A percentile compares a stretch with the other conserved stretches of the same genome.
Evolutionary conservation across 257 asterid genomes (phyloP).

Genomic region (Capsicum pubescens): DNA sequence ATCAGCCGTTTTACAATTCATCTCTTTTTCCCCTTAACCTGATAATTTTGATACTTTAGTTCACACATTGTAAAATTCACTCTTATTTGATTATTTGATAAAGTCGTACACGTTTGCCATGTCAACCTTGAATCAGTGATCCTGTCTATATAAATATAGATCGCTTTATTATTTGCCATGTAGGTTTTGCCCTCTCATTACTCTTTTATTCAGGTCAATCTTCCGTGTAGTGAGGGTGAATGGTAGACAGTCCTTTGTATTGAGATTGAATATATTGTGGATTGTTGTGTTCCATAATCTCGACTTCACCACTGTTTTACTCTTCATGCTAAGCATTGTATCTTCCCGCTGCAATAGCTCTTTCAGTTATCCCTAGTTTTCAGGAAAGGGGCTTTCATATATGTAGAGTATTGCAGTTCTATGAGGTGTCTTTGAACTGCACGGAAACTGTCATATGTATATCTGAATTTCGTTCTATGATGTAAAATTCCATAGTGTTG

Average conservation of each 20-base stretch:
- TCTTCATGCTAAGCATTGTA: not conserved
- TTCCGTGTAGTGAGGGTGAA: not conserved
- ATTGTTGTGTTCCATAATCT: not conserved
- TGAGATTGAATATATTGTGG: not conserved
- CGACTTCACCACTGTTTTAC: not conserved
- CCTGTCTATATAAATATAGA: not conserved
- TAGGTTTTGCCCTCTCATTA: not conserved
- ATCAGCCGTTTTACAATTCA: not conserved
- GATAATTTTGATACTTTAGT: not conserved
- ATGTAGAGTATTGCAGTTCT: not conserved
- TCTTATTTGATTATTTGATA: not conserved
- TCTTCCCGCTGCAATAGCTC: not conserved
- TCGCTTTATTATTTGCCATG: not conserved
- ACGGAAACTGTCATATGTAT: not conserved
- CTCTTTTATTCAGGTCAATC: not conserved
- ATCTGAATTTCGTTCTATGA: not conserved
- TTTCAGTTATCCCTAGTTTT: not conserved
- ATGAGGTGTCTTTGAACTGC: not conserved
- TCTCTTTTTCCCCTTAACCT: not conserved
- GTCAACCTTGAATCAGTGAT: constrained; percentile 1
- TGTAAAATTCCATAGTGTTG: not conserved
- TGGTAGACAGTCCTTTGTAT: not conserved
- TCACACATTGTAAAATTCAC: not conserved
- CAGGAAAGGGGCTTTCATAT: not conserved
- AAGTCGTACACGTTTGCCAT: not conserved